Conservation (phyloP, 106 monocot species). For the Dioscorea dumetorum region DNA sequence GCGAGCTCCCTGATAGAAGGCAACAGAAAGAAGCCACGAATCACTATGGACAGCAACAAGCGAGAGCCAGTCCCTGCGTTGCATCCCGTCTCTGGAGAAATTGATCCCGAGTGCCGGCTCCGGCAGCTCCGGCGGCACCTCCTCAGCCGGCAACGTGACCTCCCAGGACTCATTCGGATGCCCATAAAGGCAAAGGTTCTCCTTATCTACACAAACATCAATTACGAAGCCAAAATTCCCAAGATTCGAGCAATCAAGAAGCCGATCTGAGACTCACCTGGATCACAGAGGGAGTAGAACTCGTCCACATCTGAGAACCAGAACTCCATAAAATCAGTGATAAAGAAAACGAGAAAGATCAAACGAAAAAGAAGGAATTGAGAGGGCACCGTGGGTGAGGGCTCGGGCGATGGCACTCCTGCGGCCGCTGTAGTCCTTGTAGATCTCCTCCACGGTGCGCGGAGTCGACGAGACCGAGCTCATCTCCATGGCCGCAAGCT, state of each 20-base stretch:
- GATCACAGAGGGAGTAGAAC: slow-evolving; percentile 82
- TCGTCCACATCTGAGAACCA: slow-evolving; percentile 66
- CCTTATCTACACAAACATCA: slow-evolving; percentile 51
- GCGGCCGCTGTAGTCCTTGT: slow-evolving; percentile 69
- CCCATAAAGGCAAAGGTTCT: slow-evolving; percentile 83
- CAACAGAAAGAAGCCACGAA: slow-evolving; percentile 91
- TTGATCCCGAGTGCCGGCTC: slow-evolving; percentile 96
- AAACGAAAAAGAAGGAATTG: not conserved
- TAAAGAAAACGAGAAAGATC: not conserved
- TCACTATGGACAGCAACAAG: slow-evolving; percentile 89
- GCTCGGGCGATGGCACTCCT: slow-evolving; percentile 74
- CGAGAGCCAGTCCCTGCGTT: slow-evolving; percentile 86
- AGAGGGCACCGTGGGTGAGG: slow-evolving; percentile 47
- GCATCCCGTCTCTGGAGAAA: slow-evolving; percentile 95
- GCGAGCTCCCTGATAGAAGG: slow-evolving; percentile 77
- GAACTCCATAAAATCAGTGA: not conserved
- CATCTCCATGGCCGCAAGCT: not conserved
- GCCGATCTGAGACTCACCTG: slow-evolving; percentile 34
- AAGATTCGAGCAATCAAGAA: not conserved
- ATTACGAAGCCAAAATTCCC: not conserved
- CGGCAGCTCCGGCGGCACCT: slow-evolving; percentile 93
- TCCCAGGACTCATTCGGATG: slow-evolving; percentile 75
- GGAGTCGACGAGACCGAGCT: slow-evolving; percentile 49
- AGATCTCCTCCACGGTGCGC: slow-evolving; percentile 95
- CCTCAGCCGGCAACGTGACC: slow-evolving; percentile 85